Conservation (phyloP, 1,284 basidiomycete genomes). For the Apiotrichum veenhuisii region DNA sequence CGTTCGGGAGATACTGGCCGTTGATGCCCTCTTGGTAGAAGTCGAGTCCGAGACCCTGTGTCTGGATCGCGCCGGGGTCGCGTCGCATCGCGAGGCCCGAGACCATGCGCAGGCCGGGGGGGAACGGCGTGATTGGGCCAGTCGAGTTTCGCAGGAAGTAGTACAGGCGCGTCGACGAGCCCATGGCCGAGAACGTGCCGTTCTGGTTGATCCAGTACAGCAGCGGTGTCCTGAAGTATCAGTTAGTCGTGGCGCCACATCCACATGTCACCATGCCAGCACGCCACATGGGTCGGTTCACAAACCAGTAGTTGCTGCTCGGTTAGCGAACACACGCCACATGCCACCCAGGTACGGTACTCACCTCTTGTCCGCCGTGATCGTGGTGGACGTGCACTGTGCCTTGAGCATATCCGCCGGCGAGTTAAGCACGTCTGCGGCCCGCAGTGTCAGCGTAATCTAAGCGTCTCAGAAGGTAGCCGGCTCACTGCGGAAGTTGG, state of each 20-base stretch:
- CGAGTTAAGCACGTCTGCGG: conserved; percentile 24
- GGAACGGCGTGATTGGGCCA: conserved; percentile 38
- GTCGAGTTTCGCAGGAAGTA: conserved; percentile 34
- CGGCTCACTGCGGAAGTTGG: conserved; percentile 32
- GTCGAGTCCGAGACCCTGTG: neutral
- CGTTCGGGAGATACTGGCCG: conserved; percentile 14
- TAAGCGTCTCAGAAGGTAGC: neutral
- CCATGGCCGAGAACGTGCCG: conserved; percentile 29
- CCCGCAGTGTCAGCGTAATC: neutral
- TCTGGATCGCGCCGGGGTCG: neutral
- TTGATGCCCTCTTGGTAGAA: neutral
- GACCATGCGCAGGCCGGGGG: conserved; percentile 51
- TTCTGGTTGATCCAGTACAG: conserved; percentile 49
- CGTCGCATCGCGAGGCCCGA: conserved; percentile 41
- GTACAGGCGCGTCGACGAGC: conserved; percentile 34
- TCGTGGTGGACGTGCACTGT: conserved; percentile 29
- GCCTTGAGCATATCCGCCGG: conserved; percentile 23
- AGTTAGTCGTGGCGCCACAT: too few relatives aligned
- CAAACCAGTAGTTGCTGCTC: too few relatives aligned
- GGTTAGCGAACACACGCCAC: too few relatives aligned
- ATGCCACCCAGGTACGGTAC: too few relatives aligned
- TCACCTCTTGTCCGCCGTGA: conserved; percentile 50
- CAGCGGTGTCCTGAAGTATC: conserved; percentile 52
- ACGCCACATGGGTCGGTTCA: too few relatives aligned
- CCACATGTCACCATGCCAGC: too few relatives aligned